These are phyloP conservation scores for Suhomyces anneliseae DNA, from an alignment of 1,139 yeast species.

Conservation along the genomic window DNA sequence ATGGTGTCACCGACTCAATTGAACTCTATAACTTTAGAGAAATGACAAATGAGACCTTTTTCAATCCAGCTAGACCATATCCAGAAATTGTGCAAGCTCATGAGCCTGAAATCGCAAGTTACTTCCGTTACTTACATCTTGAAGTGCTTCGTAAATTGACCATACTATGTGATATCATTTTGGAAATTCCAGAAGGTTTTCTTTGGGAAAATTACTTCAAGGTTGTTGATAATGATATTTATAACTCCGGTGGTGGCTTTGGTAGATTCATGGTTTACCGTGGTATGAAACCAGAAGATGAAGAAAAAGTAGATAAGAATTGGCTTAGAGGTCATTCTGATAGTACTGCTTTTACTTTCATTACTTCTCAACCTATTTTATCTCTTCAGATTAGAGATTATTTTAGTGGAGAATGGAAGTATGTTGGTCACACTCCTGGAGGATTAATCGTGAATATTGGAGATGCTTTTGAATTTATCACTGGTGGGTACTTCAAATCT, in stretches of 20 bases:
- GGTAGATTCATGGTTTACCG: constrained; percentile 37
- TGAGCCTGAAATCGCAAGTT: constrained; percentile 27
- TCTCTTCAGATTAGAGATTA: constrained; percentile 29
- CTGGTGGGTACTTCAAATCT: constrained; percentile 32
- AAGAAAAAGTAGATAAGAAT: constrained; percentile 19
- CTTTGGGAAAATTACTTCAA: constrained; percentile 34
- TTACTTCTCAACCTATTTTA: constrained; percentile 32
- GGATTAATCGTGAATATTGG: constrained; percentile 30
- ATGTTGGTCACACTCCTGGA: constrained; percentile 27
- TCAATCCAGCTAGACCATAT: constrained; percentile 17
- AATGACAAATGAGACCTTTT: constrained; percentile 28
- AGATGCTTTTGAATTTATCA: constrained; percentile 30
- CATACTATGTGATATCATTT: constrained; percentile 29
- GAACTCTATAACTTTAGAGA: constrained; percentile 43
- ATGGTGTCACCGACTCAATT: constrained; percentile 43
- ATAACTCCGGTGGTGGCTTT: constrained; percentile 32
- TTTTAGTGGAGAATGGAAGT: constrained; percentile 27
- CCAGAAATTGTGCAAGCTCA: constrained; percentile 33
- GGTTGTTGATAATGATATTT: constrained; percentile 20
- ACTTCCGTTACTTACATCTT: constrained; percentile 26
- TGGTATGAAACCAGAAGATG: constrained; percentile 28
- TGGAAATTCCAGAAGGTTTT: constrained; percentile 34
- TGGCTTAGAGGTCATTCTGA: constrained; percentile 33
- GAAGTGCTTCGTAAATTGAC: constrained; percentile 26
- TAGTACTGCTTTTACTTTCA: constrained; percentile 28